Evolutionary conservation across 2,329 filamentous ascomycete genomes (phyloP), one percentile per base, ranked within the genome.

Genomic region (Cercospora zeina): DNA sequence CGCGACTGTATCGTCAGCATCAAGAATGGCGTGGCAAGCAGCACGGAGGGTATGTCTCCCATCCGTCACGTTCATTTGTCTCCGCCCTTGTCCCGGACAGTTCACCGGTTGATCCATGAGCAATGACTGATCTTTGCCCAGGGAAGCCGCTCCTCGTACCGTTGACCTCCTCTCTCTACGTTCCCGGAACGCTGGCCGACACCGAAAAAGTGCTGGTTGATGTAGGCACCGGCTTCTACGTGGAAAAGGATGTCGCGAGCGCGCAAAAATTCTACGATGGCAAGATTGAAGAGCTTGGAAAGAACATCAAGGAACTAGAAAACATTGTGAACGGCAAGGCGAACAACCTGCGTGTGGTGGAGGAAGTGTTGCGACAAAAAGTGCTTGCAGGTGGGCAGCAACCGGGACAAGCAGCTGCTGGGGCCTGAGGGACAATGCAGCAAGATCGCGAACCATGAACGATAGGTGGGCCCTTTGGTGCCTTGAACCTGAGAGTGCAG

Each of bases 101-200:
- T 16, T 51, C 30, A 2, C 8, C 9, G 30, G 14, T 24, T 30
- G 14, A 30, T 49, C 53, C 58, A 36, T 7, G 21, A 13, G 21
- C 33, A 37, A 24, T 24, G 34, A 21, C 50, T 62, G 11, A 63
- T 57, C 62, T 34, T 8, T n/a, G 16, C 31, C 30, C 61, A 85
- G 76, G 81, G 77, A 85, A 83, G 70, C 78, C 81, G 7, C 89
- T 97, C 53, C 85, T 99, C 19, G 91, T 99, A n/a, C 95, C 96
- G 0, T 79, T 99, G 65, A 99, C 95, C 11, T 95, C 90, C 71
- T 97, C 93, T 0, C 84, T 99, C 31, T 99, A 99, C 77, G 93
- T 99, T 14, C 89, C 89, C 27, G 96, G 93, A 33, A 87, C 84
- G 39, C 81, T 97, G 42, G 83, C 89, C 50, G 85, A 88, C 75